phyloP scores from a whole-genome alignment of 208 protist genomes.

The Trypanosoma mega region DNA sequence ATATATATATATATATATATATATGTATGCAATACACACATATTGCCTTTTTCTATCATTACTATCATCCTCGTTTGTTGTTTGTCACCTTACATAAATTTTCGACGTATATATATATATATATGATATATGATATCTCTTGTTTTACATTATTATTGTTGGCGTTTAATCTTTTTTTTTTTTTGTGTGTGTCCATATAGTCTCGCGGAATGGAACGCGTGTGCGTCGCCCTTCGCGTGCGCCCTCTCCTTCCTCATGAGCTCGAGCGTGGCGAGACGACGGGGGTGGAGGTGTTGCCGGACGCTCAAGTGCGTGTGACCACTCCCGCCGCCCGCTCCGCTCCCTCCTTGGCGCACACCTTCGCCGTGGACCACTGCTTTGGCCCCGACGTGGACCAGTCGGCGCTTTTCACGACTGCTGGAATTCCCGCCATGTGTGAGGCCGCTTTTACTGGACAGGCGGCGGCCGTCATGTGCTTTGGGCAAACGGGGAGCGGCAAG shows the following conservation, averaged over 20 bases:
- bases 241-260: conserved; percentile 68
- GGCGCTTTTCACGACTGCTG: conserved; percentile 45
- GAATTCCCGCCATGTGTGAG: conserved; percentile 60
- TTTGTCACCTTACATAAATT: no score
- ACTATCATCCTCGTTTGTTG: neutral
- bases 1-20: neutral
- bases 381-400: conserved; percentile 55
- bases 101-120: conserved; percentile 1
- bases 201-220: conserved; percentile 31
- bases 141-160: conserved; percentile 10
- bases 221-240: conserved; percentile 49
- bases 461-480: conserved; percentile 88
- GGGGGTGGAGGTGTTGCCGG: conserved; percentile 20
- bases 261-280: conserved; percentile 32
- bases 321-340: conserved; percentile 6
- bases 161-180: conserved; percentile 5
- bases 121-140: conserved; percentile 15
- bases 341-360: conserved; percentile 29
- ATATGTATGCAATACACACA: neutral
- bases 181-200: conserved; percentile 1
- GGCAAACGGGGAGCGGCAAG: conserved; percentile 89
- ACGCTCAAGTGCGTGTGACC: conserved; percentile 11
- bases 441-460: conserved; percentile 70
- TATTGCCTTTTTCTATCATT: neutral
- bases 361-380: conserved; percentile 63